Conservation (phyloP, 1,284 basidiomycete genomes). For the Inonotus obliquus region DNA sequence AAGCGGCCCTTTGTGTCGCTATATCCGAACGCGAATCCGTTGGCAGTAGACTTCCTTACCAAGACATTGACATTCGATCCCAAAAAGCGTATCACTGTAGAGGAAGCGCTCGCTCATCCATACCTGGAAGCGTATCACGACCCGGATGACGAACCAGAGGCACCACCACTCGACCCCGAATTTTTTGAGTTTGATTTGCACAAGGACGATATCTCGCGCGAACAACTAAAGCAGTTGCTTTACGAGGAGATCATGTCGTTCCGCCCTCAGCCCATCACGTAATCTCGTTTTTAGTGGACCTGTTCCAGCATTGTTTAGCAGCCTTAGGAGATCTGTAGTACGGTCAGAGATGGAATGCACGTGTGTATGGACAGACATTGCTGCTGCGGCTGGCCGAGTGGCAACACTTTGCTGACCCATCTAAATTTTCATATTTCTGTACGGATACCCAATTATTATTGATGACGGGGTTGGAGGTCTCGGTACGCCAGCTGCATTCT, state of each 20-base stretch:
- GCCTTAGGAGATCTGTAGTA: background rate
- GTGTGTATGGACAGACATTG: background rate
- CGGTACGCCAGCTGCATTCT: no score
- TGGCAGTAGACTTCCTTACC: constrained; percentile 89
- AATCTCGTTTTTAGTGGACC: background rate
- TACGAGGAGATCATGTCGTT: constrained; percentile 80
- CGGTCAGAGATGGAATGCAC: background rate
- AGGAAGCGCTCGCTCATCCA: constrained; percentile 87
- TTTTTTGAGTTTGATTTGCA: constrained; percentile 95
- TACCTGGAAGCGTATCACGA: constrained; percentile 92
- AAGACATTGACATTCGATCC: constrained; percentile 92
- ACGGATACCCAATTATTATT: background rate
- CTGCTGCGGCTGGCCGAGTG: constrained; percentile 3
- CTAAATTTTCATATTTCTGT: background rate
- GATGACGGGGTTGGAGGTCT: no score
- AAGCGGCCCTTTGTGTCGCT: constrained; percentile 70
- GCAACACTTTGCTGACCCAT: background rate
- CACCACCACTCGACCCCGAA: constrained; percentile 82
- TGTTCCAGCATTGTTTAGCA: background rate
- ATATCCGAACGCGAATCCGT: constrained; percentile 83
- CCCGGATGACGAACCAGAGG: constrained; percentile 89
- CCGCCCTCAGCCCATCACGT: constrained; percentile 57
- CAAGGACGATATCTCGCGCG: constrained; percentile 90
- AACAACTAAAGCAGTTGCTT: constrained; percentile 64
- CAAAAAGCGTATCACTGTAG: constrained; percentile 88